Evolutionary conservation across 768 basidiomycete species (phyloP).

Genomic region (Agaricus sinodeliciosus): DNA sequence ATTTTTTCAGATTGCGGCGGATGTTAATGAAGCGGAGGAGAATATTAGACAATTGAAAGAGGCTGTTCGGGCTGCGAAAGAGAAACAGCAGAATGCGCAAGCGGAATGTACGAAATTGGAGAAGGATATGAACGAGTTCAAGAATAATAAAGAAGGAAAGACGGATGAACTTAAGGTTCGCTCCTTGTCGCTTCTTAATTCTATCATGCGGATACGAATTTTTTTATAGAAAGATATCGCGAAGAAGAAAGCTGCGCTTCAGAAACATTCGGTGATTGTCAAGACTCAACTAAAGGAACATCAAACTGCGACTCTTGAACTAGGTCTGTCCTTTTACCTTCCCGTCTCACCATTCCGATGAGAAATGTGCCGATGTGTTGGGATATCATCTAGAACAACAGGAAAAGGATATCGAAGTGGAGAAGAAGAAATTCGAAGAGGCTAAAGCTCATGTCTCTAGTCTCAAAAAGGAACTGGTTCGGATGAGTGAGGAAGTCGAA

Average conservation of each 20-base stretch:
- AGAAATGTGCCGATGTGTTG: neutral
- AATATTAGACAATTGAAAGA: conserved; percentile 51
- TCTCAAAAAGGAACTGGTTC: conserved; percentile 57
- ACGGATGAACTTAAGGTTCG: conserved; percentile 86
- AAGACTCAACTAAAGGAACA: conserved; percentile 88
- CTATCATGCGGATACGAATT: too few relatives aligned
- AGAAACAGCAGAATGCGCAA: conserved; percentile 71
- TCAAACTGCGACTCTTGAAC: conserved; percentile 80
- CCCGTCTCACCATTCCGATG: too few relatives aligned
- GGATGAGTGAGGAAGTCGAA: conserved; percentile 43
- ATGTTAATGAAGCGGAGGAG: conserved; percentile 69
- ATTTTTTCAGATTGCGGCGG: conserved; percentile 60
- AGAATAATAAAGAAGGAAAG: conserved; percentile 97
- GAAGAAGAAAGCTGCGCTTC: conserved; percentile 73
- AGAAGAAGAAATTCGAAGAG: conserved; percentile 37
- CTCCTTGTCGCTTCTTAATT: neutral
- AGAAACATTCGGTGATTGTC: conserved; percentile 73
- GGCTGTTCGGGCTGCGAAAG: conserved; percentile 57
- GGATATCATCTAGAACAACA: conserved; percentile 57
- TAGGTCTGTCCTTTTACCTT: conserved; percentile 58
- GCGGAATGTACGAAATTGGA: conserved; percentile 84
- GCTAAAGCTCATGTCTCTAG: conserved; percentile 40
- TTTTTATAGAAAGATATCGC: conserved; percentile 1
- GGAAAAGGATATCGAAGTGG: conserved; percentile 60
- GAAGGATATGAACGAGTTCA: conserved; percentile 97